These are phyloP conservation scores for Penicillium cosmopolitanum DNA, from an alignment of 495 filamentous ascomycete genomes.

Conservation along the genomic window DNA sequence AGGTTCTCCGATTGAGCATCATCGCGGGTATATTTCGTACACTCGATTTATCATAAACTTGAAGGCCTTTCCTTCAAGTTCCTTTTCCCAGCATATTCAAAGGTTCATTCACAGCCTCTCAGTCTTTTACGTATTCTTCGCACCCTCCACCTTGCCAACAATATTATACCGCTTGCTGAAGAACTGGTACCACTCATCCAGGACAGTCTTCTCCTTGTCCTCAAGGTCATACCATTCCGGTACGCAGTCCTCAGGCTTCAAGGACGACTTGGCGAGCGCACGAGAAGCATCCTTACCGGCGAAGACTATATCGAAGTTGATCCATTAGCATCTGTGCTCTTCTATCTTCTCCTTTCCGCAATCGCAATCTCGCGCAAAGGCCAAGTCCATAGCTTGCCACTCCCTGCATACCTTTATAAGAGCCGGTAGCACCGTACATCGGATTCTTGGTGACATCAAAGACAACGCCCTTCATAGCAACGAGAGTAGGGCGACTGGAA, in stretches of 20 bases:
- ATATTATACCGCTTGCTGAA: conserved; percentile 96
- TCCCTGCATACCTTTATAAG: background rate
- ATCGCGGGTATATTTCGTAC: conserved; percentile 18
- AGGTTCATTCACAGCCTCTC: background rate
- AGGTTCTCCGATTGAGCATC: background rate
- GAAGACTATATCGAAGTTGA: conserved; percentile 65
- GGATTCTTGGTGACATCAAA: conserved; percentile 91
- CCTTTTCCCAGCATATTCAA: conserved; percentile 1
- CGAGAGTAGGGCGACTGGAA: conserved; percentile 73
- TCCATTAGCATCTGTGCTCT: conserved; percentile 1
- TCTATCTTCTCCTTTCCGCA: background rate
- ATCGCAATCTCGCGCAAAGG: background rate
- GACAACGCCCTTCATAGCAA: conserved; percentile 94
- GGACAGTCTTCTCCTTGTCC: conserved; percentile 82
- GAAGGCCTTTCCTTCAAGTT: background rate
- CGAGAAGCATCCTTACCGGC: conserved; percentile 93
- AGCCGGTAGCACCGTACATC: conserved; percentile 77
- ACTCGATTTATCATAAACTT: conserved; percentile 1
- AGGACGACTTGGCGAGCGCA: conserved; percentile 81
- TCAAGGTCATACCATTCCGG: conserved; percentile 83
- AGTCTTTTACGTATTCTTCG: conserved; percentile 33
- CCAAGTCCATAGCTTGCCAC: background rate
- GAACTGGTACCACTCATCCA: conserved; percentile 93
- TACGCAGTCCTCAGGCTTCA: conserved; percentile 80
- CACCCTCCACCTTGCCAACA: conserved; percentile 72